Base-by-base conservation (phyloP, 345 rosid genomes). In the Hibiscus tridactylites region DNA sequence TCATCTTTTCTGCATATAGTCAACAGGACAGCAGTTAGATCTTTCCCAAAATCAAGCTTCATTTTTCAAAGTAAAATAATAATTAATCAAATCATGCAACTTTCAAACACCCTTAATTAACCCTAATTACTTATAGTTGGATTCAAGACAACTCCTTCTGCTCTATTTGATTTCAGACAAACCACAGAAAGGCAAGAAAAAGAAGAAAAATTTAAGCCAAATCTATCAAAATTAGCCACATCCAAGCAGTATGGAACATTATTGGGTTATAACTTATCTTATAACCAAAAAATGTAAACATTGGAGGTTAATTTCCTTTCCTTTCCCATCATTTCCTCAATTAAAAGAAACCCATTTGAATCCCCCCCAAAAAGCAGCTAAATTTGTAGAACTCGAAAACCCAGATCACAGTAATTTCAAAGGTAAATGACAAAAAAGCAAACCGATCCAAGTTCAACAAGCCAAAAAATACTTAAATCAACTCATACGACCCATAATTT, bases 1-100 rank as follows among this genome's bases (percentile, higher is more conserved):
- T 80, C 79, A 67, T 81, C 75, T 56, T 61, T 50, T 50, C 96
- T 90, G 92, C 88, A 87, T 33, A 73, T 15, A 50, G 77, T 72
- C 71, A 76, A 26, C n/a, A 35, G 17, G 42, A 65, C 19, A 74
- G 37, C 24, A 39, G 71, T 82, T 59, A 75, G 61, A 21, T 57
- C 75, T 46, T 72, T 49, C 8, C 59, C 3, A 3, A 39, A 12
- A 73, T 56, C 70, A 74, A 58, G 58, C 60, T 72, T 66, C 61
- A 1, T 35, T 17, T 71, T n/a, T 58, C 16, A 9, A 75, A 71
- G 44, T 47, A 70, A 65, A 52, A 76, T 42, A 12, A 13, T 53
- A 71, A 26, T 64, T 72, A 74, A 79, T 68, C 47, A 66, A 70
- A 47, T 66, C 68, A 68, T 61, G 74, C 68, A 71, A 60, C 47